phyloP scores from a whole-genome alignment of 2,329 filamentous ascomycete species.

The Ceratocystis albifundus region DNA sequence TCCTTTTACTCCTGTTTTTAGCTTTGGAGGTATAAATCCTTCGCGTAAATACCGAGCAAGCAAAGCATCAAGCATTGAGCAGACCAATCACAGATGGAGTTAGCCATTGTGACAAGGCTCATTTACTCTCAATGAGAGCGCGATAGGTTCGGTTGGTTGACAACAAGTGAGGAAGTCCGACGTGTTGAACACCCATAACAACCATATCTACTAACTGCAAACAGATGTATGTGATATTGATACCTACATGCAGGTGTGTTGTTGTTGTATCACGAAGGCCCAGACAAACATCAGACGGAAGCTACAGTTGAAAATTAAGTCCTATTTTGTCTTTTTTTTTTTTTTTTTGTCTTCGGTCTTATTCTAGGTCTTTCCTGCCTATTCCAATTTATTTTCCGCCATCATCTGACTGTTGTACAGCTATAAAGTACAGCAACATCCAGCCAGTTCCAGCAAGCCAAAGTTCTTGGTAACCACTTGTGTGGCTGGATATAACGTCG shows the following conservation, averaged over 20 bases:
- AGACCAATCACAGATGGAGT: neutral
- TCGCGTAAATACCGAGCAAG: neutral
- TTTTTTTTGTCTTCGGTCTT: neutral
- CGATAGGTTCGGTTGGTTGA: neutral
- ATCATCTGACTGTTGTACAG: neutral
- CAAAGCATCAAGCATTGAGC: neutral
- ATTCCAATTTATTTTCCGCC: neutral
- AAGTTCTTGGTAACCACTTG: neutral
- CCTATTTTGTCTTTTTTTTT: neutral
- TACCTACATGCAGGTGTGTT: neutral
- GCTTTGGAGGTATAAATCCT: neutral
- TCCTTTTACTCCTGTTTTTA: neutral
- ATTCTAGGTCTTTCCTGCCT: neutral
- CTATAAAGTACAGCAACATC: neutral
- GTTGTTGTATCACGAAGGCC: neutral
- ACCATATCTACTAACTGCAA: neutral
- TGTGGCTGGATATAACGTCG: neutral
- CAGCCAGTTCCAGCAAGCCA: neutral
- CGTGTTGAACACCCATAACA: neutral
- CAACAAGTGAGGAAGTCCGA: neutral
- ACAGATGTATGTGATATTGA: neutral
- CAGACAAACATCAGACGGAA: conserved; percentile 15
- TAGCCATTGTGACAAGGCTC: neutral
- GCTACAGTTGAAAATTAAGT: conserved; percentile 9
- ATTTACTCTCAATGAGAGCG: neutral